Conservation (phyloP, 139 green algal species). For the Chlamydomonas sp. region DNA sequence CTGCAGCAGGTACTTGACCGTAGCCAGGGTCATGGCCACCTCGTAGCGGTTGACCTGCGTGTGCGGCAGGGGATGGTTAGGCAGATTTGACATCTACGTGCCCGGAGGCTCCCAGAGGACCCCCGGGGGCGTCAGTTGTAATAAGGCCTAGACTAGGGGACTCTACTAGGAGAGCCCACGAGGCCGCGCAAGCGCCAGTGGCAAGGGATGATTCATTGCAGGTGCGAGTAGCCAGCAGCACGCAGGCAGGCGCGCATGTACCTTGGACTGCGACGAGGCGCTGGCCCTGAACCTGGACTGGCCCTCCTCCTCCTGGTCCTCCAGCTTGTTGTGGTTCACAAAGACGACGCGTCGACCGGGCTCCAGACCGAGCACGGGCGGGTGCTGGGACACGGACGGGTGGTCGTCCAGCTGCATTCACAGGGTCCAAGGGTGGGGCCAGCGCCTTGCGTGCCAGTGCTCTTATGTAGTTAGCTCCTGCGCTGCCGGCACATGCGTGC, state of each 20-base stretch:
- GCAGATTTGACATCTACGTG: neutral
- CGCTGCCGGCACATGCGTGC: no score
- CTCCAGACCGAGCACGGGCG: constrained; percentile 32
- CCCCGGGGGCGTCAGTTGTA: neutral
- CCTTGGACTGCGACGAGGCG: constrained; percentile 7
- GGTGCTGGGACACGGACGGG: constrained; percentile 11
- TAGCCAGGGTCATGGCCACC: constrained; percentile 38
- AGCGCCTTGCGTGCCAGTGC: no score
- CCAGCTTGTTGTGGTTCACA: constrained; percentile 36
- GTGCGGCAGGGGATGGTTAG: neutral
- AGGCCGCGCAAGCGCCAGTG: neutral
- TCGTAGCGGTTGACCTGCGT: constrained; percentile 39
- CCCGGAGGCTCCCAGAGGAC: no score
- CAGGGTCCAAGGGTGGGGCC: no score
- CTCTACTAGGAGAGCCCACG: neutral
- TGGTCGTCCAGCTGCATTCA: constrained; percentile 40
- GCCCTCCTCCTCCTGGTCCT: constrained; percentile 15
- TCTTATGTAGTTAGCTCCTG: no score
- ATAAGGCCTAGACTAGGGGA: neutral
- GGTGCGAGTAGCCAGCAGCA: neutral
- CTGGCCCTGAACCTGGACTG: neutral
- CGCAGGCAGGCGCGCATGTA: neutral
- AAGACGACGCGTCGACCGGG: constrained; percentile 27
- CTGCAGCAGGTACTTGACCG: constrained; percentile 55
- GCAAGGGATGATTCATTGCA: neutral